Evolutionary conservation across 2,329 filamentous ascomycete genomes (phyloP).

Genomic region (Exophiala spinifera): DNA sequence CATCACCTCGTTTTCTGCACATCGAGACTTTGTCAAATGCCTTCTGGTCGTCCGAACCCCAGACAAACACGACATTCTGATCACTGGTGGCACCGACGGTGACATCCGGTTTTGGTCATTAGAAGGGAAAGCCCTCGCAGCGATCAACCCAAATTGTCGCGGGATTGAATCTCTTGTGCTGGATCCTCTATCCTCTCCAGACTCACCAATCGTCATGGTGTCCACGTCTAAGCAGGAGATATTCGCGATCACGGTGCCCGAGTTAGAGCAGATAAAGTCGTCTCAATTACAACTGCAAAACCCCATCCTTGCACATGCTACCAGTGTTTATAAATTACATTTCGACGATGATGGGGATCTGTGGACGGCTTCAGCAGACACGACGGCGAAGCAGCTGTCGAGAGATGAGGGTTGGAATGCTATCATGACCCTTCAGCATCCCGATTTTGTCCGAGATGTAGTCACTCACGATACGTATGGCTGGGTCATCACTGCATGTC

Average conservation of each 20-base stretch:
- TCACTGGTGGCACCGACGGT: conserved; percentile 74
- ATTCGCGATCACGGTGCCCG: conserved; percentile 55
- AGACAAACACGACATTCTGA: conserved; percentile 59
- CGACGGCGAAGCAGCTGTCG: conserved; percentile 75
- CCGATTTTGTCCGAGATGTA: conserved; percentile 85
- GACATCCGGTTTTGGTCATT: conserved; percentile 83
- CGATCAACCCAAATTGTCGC: conserved; percentile 72
- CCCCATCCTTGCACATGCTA: conserved; percentile 77
- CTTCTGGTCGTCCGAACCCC: conserved; percentile 60
- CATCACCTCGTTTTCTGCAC: conserved; percentile 24
- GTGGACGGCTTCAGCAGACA: conserved; percentile 93
- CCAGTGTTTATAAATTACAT: conserved; percentile 76
- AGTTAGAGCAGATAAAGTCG: conserved; percentile 29
- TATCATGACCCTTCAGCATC: conserved; percentile 73
- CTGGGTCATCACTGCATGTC: conserved; percentile 81
- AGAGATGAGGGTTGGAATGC: conserved; percentile 64
- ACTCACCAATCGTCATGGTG: conserved; percentile 59
- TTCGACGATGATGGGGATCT: conserved; percentile 73
- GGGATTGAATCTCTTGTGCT: conserved; percentile 76
- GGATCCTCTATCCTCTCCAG: conserved; percentile 61
- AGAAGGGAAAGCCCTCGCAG: conserved; percentile 65
- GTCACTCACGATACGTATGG: conserved; percentile 65
- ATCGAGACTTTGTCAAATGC: conserved; percentile 79
- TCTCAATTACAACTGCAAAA: conserved; percentile 53
- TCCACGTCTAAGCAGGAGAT: conserved; percentile 79